Percentiles rank a stretch among this genome's conserved stretches.
Evolutionary conservation across 1,284 basidiomycete species (phyloP).

Genomic region (Pseudozyma pruni): DNA sequence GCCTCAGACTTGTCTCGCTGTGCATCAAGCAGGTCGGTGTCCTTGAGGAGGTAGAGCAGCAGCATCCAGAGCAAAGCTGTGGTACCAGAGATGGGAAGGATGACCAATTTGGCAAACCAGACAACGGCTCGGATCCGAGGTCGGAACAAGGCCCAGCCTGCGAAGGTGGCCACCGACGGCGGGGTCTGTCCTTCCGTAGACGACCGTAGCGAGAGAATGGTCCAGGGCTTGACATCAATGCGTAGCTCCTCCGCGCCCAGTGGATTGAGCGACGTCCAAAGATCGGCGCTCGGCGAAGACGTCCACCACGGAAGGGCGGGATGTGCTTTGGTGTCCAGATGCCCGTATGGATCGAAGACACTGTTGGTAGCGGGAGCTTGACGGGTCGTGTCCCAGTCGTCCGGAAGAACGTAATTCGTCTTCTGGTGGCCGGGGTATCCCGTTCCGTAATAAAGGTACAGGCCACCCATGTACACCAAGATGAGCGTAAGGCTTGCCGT

Average conservation of each 20-base stretch:
- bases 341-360: conserved; percentile 54
- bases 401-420: conserved; percentile 30
- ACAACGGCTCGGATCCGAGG: conserved; percentile 71
- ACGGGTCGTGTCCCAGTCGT: conserved; percentile 28
- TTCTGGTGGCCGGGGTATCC: conserved; percentile 47
- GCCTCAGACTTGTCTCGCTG: conserved; percentile 73
- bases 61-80: conserved; percentile 80
- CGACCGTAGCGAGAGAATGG: conserved; percentile 77
- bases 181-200: conserved; percentile 23
- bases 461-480: conserved; percentile 52
- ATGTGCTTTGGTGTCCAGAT: conserved; percentile 33
- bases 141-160: conserved; percentile 63
- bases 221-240: conserved; percentile 81
- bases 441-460: conserved; percentile 63
- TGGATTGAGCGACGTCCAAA: conserved; percentile 87
- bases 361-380: conserved; percentile 8
- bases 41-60: conserved; percentile 88
- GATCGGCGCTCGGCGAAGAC: conserved; percentile 64
- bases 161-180: conserved; percentile 68
- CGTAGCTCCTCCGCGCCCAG: conserved; percentile 77
- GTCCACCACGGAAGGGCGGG: conserved; percentile 54
- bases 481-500: conserved; percentile 79
- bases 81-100: conserved; percentile 84
- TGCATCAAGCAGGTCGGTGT: conserved; percentile 87
- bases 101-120: conserved; percentile 82